Base-by-base conservation (phyloP, 2,329 filamentous ascomycete species). In the Alternaria sp. region DNA sequence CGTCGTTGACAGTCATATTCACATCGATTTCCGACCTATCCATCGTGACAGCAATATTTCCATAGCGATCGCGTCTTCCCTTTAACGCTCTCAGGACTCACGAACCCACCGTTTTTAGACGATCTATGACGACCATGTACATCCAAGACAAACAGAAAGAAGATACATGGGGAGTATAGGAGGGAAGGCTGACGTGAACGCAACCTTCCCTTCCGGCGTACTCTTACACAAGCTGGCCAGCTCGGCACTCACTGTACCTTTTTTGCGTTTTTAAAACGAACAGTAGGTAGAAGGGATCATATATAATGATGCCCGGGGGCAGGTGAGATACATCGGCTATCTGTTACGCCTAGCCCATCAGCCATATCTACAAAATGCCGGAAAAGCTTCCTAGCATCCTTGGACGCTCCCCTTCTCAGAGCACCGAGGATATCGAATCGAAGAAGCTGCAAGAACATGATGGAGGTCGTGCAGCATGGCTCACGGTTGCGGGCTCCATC, bases 401-500 rank as follows among this genome's bases (percentile, higher is more conserved):
- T 36, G 54, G 64, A 18, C 61, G 52, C 42, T 57, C 32, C 47
- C 44, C 54, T 44, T 57, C 65, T 30, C 54, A 65, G n/a, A 66
- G 58, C 52, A 63, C 49, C 39, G 57, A 41, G 4, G 62, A 66
- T 38, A 56, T 67, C 44, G 75, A 79, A 54, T 70, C 75, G 43
- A 60, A 71, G 66, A 16, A 54, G 30, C 18, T 49, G 69, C 66
- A 66, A 34, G 51, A 56, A 38, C 32, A 38, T 20, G 76, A 68
- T n/a, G 65, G 65, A 41, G 59, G 52, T 14, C 44, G 51, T 49
- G 60, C 55, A 32, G 63, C 76, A 16, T 80, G 75, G 76, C 64
- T 78, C 7, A 76, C 74, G 5, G 73, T 81, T 4, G 36, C 69
- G 3, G 79, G 79, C n/a, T 75, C 73, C 5, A 74, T 73, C 22